Conservation (phyloP, 257 asterid genomes). For the Solanum megistacrolobum region DNA sequence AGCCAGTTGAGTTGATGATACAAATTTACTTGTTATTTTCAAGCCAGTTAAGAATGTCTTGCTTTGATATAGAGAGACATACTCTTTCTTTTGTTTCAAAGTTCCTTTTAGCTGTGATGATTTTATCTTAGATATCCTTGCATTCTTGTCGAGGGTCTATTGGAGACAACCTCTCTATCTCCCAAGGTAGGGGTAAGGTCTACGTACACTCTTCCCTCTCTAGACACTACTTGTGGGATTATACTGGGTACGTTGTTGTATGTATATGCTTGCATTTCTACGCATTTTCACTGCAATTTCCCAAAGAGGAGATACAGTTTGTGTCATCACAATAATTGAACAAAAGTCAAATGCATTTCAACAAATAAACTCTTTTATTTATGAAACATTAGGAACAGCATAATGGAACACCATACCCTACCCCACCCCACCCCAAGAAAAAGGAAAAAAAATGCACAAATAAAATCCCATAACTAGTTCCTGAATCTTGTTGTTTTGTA, state of each 20-base stretch:
- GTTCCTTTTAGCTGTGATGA: conserved; percentile 25
- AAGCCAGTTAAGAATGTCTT: conserved; percentile 60
- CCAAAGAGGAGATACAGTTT: neutral
- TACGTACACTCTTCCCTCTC: neutral
- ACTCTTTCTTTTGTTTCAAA: conserved; percentile 45
- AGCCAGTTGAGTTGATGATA: neutral
- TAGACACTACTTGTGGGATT: neutral
- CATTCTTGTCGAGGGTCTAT: neutral
- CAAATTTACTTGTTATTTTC: conserved; percentile 35
- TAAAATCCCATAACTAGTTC: neutral
- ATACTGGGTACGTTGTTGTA: neutral
- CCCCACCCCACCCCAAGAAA: neutral
- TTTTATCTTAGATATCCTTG: neutral
- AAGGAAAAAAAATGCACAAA: neutral
- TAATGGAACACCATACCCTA: neutral
- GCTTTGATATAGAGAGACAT: conserved; percentile 39
- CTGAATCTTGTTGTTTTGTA: neutral
- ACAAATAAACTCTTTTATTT: neutral
- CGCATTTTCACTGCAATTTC: neutral
- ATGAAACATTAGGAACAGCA: neutral
- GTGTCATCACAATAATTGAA: neutral
- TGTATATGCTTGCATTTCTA: neutral
- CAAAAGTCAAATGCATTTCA: neutral
- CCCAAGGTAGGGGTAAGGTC: neutral
- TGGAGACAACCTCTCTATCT: neutral